Percentiles rank a stretch among this genome's conserved stretches.
Evolutionary conservation across 441 rosid genomes (phyloP).

Genomic region (Cnidoscolus chayamansa): DNA sequence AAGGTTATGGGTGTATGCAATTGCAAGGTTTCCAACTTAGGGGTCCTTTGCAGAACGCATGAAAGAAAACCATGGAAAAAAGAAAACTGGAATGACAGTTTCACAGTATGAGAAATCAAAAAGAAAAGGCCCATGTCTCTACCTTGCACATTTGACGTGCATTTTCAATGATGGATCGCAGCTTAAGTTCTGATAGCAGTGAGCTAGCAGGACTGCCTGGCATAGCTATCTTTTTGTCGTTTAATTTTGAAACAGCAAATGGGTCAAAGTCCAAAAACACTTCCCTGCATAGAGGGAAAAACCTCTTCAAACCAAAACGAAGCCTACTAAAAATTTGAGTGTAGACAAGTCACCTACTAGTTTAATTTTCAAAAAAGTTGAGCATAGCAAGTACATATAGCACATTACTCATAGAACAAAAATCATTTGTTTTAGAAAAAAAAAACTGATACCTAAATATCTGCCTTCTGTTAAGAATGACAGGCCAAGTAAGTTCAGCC

Average conservation of each 20-base stretch:
- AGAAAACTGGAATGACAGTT: not conserved
- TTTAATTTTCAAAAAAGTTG: slow-evolving; percentile 23
- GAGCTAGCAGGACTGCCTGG: slow-evolving; percentile 53
- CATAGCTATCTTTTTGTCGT: slow-evolving; percentile 50
- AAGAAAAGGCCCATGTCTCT: slow-evolving; percentile 5
- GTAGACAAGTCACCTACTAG: slow-evolving; percentile 1
- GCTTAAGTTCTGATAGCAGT: slow-evolving; percentile 51
- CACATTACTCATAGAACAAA: not conserved
- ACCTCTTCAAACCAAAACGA: not conserved
- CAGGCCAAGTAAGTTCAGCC: slow-evolving; percentile 53
- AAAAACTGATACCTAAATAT: slow-evolving; percentile 40
- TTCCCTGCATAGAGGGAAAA: slow-evolving; percentile 42
- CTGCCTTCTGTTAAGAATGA: slow-evolving; percentile 52
- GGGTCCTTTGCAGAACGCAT: not conserved
- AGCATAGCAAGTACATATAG: not conserved
- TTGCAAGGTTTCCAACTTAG: not conserved
- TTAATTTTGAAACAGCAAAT: slow-evolving; percentile 47
- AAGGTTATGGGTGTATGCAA: not conserved
- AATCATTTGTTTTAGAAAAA: not conserved
- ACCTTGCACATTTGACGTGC: slow-evolving; percentile 64
- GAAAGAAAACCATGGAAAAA: no score
- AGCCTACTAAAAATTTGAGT: slow-evolving; percentile 14
- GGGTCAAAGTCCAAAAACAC: slow-evolving; percentile 60
- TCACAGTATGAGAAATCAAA: not conserved
- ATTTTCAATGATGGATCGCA: slow-evolving; percentile 61